These are phyloP conservation scores for Logfia minima DNA, from an alignment of 129 eudicot species.

Conservation along the genomic window DNA sequence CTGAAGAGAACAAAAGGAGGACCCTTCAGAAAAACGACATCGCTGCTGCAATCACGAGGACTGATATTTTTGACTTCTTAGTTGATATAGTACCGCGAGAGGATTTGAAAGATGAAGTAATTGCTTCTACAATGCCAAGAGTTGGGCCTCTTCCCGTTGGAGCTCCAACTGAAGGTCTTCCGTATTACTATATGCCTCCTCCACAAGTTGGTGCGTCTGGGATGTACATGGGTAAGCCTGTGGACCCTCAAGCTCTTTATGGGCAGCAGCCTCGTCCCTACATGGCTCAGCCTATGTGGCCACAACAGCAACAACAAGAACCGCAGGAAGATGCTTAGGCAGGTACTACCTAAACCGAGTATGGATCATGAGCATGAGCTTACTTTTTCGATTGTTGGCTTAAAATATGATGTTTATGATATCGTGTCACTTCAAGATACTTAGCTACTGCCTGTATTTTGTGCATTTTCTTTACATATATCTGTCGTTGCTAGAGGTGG, in stretches of 20 bases:
- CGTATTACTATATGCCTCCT: slow-evolving; percentile 82
- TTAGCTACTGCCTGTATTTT: neutral
- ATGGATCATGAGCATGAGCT: neutral
- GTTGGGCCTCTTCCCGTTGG: slow-evolving; percentile 74
- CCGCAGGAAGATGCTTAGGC: slow-evolving; percentile 65
- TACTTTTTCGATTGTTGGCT: neutral
- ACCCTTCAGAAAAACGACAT: slow-evolving; percentile 91
- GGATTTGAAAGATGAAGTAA: slow-evolving; percentile 79
- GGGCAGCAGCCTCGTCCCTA: slow-evolving; percentile 79
- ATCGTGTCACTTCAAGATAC: neutral
- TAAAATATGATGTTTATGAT: neutral
- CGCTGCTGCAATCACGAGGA: slow-evolving; percentile 92
- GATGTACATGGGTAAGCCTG: slow-evolving; percentile 79
- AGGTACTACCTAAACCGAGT: slow-evolving; percentile 10
- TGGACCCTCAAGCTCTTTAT: slow-evolving; percentile 62
- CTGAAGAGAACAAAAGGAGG: slow-evolving; percentile 92
- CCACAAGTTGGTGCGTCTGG: slow-evolving; percentile 77
- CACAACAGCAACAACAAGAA: slow-evolving; percentile 81
- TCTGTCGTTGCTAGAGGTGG: neutral
- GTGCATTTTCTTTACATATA: slow-evolving; percentile 4
- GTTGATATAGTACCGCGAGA: slow-evolving; percentile 92
- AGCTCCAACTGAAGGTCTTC: slow-evolving; percentile 70
- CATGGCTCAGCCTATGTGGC: slow-evolving; percentile 89
- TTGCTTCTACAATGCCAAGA: slow-evolving; percentile 77
- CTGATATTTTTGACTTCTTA: slow-evolving; percentile 84